phyloP scores from a whole-genome alignment of 116 monocot genomes.

The Zostera marina region DNA sequence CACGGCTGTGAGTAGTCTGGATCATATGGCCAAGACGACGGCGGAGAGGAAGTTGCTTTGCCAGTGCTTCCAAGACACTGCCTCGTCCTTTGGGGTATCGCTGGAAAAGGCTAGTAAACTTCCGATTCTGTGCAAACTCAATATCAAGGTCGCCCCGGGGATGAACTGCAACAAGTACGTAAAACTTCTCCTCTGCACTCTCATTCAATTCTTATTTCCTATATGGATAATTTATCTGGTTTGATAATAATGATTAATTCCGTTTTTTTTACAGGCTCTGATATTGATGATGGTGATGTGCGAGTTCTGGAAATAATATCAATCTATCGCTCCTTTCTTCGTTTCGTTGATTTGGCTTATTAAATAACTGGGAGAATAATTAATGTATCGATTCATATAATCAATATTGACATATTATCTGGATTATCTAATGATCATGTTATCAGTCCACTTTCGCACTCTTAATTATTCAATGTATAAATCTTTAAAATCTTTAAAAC shows the following conservation, averaged over 20 bases:
- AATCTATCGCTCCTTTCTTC: too few species aligned
- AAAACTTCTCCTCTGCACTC: not conserved
- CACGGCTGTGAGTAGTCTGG: conserved; percentile 23
- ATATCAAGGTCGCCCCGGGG: conserved; percentile 18
- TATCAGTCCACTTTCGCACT: too few species aligned
- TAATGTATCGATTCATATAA: not conserved
- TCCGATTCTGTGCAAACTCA: conserved; percentile 25
- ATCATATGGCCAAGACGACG: conserved; percentile 13
- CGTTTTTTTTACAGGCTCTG: not conserved
- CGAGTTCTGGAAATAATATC: not conserved
- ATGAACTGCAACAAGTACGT: conserved; percentile 16
- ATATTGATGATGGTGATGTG: not conserved
- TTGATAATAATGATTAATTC: too few species aligned
- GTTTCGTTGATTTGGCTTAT: not conserved
- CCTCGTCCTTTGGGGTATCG: conserved; percentile 49
- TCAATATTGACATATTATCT: too few species aligned
- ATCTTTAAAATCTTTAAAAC: not conserved
- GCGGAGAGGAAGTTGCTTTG: conserved; percentile 19
- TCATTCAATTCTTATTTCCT: too few species aligned
- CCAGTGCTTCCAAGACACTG: conserved; percentile 31
- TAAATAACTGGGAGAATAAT: not conserved
- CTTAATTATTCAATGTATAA: not conserved
- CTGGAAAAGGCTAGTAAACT: conserved; percentile 17
- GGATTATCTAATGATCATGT: too few species aligned
- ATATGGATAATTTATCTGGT: too few species aligned